These are phyloP conservation scores for Pestalotiopsis sp. DNA, from an alignment of 2,329 filamentous ascomycete genomes.

Conservation along the genomic window DNA sequence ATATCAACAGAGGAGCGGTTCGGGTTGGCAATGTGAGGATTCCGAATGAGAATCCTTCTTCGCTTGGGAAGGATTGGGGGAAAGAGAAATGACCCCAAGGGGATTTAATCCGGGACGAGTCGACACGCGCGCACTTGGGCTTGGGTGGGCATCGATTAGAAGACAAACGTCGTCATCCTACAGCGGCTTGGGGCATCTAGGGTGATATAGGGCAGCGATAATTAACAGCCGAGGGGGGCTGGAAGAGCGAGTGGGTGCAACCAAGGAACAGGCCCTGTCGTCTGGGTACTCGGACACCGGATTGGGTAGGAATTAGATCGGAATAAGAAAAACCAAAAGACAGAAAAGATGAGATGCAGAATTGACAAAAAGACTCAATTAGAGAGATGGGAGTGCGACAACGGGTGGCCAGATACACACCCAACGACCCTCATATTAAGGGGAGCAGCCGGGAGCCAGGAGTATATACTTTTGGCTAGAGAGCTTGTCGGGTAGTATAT, in stretches of 20 bases:
- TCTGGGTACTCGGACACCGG: conserved; percentile 2
- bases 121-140: conserved; percentile 1
- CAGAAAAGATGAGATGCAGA: neutral
- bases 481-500: neutral
- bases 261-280: conserved; percentile 9
- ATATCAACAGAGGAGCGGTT: neutral
- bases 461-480: neutral
- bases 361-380: neutral
- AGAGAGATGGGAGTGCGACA: neutral
- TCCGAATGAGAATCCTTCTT: neutral
- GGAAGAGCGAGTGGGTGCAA: conserved; percentile 3
- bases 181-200: conserved; percentile 19
- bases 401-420: neutral
- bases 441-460: neutral
- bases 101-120: conserved; percentile 19
- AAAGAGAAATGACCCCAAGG: conserved; percentile 17
- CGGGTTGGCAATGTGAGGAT: neutral
- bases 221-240: conserved; percentile 13
- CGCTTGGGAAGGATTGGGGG: conserved; percentile 7
- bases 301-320: neutral
- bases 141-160: conserved; percentile 13
- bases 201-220: conserved; percentile 14
- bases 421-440: neutral
- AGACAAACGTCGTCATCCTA: conserved; percentile 33
- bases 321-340: neutral